Base-by-base conservation (phyloP, 2,329 filamentous ascomycete genomes). In the Cryoendolithus antarcticus region DNA sequence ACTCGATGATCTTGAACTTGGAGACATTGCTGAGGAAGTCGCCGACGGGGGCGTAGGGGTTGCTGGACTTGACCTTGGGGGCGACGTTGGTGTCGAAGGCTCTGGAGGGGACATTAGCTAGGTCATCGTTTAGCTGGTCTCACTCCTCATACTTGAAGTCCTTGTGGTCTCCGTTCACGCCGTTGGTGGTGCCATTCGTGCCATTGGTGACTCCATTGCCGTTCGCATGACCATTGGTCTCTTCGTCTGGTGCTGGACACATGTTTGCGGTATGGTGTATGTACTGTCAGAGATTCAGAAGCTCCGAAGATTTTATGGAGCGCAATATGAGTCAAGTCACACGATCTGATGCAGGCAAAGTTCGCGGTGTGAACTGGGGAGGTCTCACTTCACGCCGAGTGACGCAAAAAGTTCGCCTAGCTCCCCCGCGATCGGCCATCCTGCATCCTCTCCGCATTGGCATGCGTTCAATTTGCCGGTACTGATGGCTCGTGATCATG, bases 1-100 rank as follows among this genome's bases (percentile, higher is more conserved):
- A 80, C 69, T 86, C 82, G 49, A 86, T 86, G 57, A 89, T 86
- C 74, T 88, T 78, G 69, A 88, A 88, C 47, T 73, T 75, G 50
- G 72, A 75, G 50, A 86, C 74, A 45, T 70, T 71, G 50, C 63
- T 67, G 38, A 88, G 66, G 66, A 82, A 86, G 66, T 88, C 82
- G 53, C 79, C 80, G 39, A 85, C 79, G 27, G 77, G 74, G 52
- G 74, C 69, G 67, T 82, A 82, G 33, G 75, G 75, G 55, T 67
- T 67, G 46, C 45, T 55, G 34, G 49, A 40, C 37, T 54, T 45
- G 9, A 49, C 50, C 33, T 51, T 45, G 11, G 52, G 49, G 35
- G 46, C 42, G 37, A 50, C 46, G 34, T 54, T 45, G 41, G 54
- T 58, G 34, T 53, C 35, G 44, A 58, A 48, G 9, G 48, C 55